Conservation (phyloP, 1,284 basidiomycete species). For the Puccinia polysora region DNA sequence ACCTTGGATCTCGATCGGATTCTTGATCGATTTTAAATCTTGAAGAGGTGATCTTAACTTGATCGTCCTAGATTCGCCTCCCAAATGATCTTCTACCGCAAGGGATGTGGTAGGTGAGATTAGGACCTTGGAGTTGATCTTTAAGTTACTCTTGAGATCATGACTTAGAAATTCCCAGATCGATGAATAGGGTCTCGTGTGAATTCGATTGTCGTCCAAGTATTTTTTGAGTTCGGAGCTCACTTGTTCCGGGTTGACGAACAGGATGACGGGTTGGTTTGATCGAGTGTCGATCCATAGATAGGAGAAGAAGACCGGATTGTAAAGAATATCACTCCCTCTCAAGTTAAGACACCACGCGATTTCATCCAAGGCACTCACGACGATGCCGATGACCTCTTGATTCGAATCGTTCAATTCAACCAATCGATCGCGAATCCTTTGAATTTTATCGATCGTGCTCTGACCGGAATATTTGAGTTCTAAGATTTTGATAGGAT, state of each 20-base stretch:
- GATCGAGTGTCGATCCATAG: constrained; percentile 54
- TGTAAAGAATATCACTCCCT: constrained; percentile 81
- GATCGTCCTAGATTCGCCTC: constrained; percentile 47
- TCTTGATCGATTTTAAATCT: constrained; percentile 85
- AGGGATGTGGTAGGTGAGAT: constrained; percentile 35
- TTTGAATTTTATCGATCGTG: constrained; percentile 64
- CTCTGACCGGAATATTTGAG: constrained; percentile 68
- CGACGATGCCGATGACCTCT: constrained; percentile 65
- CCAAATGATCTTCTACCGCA: constrained; percentile 51
- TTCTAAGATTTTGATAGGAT: constrained; percentile 67
- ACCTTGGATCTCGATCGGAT: constrained; percentile 75
- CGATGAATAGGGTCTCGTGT: constrained; percentile 6
- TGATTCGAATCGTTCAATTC: constrained; percentile 60
- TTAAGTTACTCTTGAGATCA: neutral
- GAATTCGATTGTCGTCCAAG: neutral
- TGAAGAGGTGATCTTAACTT: constrained; percentile 66
- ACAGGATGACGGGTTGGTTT: constrained; percentile 25
- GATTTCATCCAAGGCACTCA: constrained; percentile 64
- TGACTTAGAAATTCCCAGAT: constrained; percentile 23
- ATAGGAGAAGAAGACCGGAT: constrained; percentile 84
- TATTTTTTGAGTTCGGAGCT: neutral
- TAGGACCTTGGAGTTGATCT: neutral
- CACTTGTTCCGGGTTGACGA: constrained; percentile 16
- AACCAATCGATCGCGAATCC: constrained; percentile 56
- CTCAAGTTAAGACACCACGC: constrained; percentile 84